Evolutionary conservation across 495 filamentous ascomycete species (phyloP).

Genomic region (Aspergillus heteromorphus): DNA sequence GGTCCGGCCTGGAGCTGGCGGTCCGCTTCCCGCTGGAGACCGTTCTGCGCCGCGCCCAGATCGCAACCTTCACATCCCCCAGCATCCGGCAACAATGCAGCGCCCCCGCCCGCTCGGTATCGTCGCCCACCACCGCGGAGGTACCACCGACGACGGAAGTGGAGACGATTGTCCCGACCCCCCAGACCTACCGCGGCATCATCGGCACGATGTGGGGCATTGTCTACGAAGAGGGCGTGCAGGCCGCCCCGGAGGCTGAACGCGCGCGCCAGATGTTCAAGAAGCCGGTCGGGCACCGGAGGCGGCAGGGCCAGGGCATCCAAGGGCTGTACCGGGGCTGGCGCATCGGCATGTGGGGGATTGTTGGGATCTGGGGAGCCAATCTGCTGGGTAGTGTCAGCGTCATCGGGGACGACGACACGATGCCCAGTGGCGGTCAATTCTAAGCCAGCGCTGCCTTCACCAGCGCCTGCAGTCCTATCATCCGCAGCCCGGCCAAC

Average conservation of each 20-base stretch:
- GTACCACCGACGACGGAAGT: slow-evolving; percentile 41
- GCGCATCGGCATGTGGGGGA: slow-evolving; percentile 92
- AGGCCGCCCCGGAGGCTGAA: slow-evolving; percentile 28
- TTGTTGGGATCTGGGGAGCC: slow-evolving; percentile 82
- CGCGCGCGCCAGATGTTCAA: slow-evolving; percentile 30
- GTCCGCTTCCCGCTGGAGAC: slow-evolving; percentile 88
- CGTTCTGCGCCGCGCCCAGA: slow-evolving; percentile 81
- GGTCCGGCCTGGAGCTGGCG: slow-evolving; percentile 71
- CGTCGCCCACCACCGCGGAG: slow-evolving; percentile 28
- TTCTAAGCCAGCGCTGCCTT: no score
- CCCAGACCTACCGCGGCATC: slow-evolving; percentile 65
- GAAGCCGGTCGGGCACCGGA: slow-evolving; percentile 37
- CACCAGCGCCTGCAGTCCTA: no score
- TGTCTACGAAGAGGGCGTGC: slow-evolving; percentile 72
- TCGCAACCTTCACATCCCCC: slow-evolving; percentile 53
- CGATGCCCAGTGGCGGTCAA: slow-evolving; percentile 31
- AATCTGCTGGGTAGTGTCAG: slow-evolving; percentile 51
- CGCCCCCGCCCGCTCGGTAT: slow-evolving; percentile 28
- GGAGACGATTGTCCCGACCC: slow-evolving; percentile 65
- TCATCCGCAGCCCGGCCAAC: no score
- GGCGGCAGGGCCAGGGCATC: slow-evolving; percentile 69
- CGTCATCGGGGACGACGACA: slow-evolving; percentile 30
- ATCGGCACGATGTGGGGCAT: slow-evolving; percentile 85
- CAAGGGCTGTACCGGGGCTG: slow-evolving; percentile 88
- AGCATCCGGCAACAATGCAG: slow-evolving; percentile 51